These are phyloP conservation scores for Alternaria sp. DNA, from an alignment of 2,329 filamentous ascomycete species.

Conservation along the genomic window DNA sequence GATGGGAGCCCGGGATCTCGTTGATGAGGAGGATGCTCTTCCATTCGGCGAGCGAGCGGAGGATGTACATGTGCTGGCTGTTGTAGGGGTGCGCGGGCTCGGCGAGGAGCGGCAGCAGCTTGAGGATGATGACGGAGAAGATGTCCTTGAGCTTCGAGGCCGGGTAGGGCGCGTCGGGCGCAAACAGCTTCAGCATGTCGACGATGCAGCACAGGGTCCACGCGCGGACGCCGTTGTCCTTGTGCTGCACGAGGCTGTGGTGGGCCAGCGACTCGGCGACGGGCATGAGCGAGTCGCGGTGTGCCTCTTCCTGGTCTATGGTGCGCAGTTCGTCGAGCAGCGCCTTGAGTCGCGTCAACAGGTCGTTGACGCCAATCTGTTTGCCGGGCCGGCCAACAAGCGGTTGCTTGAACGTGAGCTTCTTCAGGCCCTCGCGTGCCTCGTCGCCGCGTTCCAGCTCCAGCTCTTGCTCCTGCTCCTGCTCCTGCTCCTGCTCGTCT, in stretches of 20 bases:
- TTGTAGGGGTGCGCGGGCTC: constrained; percentile 91
- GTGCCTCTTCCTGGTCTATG: constrained; percentile 84
- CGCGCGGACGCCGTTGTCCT: constrained; percentile 90
- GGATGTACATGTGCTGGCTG: constrained; percentile 87
- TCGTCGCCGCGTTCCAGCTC: constrained; percentile 27
- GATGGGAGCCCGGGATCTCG: constrained; percentile 82
- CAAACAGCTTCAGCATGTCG: constrained; percentile 90
- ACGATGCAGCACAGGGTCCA: constrained; percentile 89
- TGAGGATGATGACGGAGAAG: constrained; percentile 85
- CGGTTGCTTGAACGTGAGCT: constrained; percentile 80
- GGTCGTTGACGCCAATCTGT: constrained; percentile 81
- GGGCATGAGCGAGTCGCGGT: constrained; percentile 80
- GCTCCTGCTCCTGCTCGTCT: constrained; percentile 33
- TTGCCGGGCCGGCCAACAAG: constrained; percentile 92
- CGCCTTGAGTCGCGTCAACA: constrained; percentile 79
- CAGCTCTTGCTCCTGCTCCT: constrained; percentile 33
- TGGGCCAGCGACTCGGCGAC: constrained; percentile 86
- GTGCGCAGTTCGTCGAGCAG: constrained; percentile 83
- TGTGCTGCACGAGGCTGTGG: constrained; percentile 83
- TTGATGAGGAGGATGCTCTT: constrained; percentile 93
- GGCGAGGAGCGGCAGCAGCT: constrained; percentile 82
- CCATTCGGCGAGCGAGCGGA: constrained; percentile 86
- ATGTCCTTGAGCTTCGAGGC: constrained; percentile 93
- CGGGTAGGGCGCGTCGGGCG: constrained; percentile 93
- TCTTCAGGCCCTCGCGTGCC: constrained; percentile 57